Conservation (phyloP, 208 protist species). For the Trypanosoma cruzi region DNA sequence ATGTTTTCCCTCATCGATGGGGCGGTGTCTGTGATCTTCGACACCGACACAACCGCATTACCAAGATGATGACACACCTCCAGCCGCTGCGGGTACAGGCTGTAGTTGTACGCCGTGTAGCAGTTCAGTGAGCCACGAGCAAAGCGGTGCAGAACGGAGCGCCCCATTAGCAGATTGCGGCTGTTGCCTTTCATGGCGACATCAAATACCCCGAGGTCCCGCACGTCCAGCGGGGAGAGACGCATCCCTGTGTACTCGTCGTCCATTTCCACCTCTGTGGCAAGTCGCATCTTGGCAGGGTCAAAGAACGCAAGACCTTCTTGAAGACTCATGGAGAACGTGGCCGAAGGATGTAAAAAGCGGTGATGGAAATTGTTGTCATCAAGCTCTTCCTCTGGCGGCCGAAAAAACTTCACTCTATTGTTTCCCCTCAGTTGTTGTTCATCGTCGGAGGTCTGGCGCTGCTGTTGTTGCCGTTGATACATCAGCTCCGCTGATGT, state of each 20-base stretch:
- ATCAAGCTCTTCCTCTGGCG: constrained; percentile 65
- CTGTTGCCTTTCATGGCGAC: constrained; percentile 75
- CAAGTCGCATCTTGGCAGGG: constrained; percentile 45
- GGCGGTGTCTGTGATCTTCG: constrained; percentile 27
- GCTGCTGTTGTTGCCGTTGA: constrained; percentile 3
- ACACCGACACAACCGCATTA: constrained; percentile 55
- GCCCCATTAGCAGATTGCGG: constrained; percentile 68
- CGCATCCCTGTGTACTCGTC: constrained; percentile 62
- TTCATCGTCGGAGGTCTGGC: constrained; percentile 2
- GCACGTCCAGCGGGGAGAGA: constrained; percentile 58
- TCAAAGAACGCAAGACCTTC: constrained; percentile 56
- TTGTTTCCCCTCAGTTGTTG: constrained; percentile 1
- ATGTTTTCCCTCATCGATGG: neutral
- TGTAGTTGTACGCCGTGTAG: constrained; percentile 71
- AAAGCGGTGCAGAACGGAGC: constrained; percentile 62
- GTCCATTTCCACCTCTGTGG: constrained; percentile 67
- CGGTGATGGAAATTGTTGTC: constrained; percentile 87
- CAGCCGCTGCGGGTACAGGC: constrained; percentile 71
- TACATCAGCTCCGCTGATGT: constrained; percentile 42
- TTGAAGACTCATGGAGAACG: constrained; percentile 56
- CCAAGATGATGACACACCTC: constrained; percentile 59
- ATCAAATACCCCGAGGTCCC: constrained; percentile 71
- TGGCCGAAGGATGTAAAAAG: constrained; percentile 72
- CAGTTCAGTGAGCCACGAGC: constrained; percentile 61
- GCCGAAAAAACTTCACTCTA: neutral